A percentile compares a stretch with the other conserved stretches of the same genome.
Evolutionary conservation across 2,329 filamentous ascomycete species (phyloP).

Genomic region (Aspergillus flavus): DNA sequence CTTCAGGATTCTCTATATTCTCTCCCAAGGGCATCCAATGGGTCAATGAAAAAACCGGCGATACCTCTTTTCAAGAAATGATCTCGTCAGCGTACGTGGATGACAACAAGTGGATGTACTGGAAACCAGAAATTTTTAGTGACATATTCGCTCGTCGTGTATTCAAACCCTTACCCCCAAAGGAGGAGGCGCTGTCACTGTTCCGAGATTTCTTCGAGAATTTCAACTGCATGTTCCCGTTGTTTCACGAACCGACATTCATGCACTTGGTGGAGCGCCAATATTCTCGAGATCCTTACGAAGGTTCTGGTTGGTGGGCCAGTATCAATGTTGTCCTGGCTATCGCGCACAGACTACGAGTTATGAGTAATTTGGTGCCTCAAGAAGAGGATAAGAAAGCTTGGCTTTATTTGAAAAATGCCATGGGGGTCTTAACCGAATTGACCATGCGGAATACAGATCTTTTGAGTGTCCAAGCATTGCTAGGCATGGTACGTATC

Average conservation of each 20-base stretch:
- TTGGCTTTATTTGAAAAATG: constrained; percentile 96
- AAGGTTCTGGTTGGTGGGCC: constrained; percentile 98
- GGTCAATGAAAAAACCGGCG: constrained; percentile 98
- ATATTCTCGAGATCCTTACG: constrained; percentile 88
- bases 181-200: constrained; percentile 83
- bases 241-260: constrained; percentile 97
- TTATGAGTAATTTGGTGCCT: constrained; percentile 92
- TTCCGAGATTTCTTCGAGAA: constrained; percentile 96
- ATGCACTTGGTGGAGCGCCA: constrained; percentile 96
- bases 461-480: constrained; percentile 87
- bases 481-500: constrained; percentile 75
- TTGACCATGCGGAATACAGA: constrained; percentile 96
- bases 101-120: constrained; percentile 93
- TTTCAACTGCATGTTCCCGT: constrained; percentile 98
- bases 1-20: constrained; percentile 97
- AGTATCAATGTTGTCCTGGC: constrained; percentile 91
- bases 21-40: constrained; percentile 97
- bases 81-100: constrained; percentile 88
- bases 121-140: constrained; percentile 96
- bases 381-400: constrained; percentile 91
- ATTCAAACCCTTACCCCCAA: constrained; percentile 80
- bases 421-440: constrained; percentile 89
- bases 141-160: constrained; percentile 86
- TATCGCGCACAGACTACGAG: constrained; percentile 87
- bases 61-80: constrained; percentile 91